These are phyloP conservation scores for Fusarium liriodendri DNA, from an alignment of 2,329 filamentous ascomycete species.

Conservation along the genomic window DNA sequence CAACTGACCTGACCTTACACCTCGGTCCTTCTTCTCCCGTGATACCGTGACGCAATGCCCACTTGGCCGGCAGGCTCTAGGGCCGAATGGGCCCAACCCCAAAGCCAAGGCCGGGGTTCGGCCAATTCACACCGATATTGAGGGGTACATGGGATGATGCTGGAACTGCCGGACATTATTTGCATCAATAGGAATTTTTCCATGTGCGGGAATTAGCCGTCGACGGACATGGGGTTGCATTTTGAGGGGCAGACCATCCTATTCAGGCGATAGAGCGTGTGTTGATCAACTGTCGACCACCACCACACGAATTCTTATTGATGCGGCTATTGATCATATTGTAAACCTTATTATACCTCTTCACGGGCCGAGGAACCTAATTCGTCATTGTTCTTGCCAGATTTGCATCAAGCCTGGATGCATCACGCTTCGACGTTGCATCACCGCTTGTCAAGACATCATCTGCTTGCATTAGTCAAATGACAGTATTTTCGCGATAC, in stretches of 20 bases:
- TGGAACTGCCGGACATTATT: slow-evolving; percentile 13
- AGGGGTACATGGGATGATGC: slow-evolving; percentile 28
- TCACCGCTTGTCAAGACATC: background rate
- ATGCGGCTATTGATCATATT: slow-evolving; percentile 21
- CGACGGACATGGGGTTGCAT: slow-evolving; percentile 14
- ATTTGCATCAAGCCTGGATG: background rate
- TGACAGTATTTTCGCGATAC: background rate
- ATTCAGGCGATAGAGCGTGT: slow-evolving; percentile 10
- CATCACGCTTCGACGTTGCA: background rate
- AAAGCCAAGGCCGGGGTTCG: slow-evolving; percentile 18
- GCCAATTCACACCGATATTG: slow-evolving; percentile 27
- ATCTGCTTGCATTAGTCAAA: background rate
- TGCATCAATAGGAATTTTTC: slow-evolving; percentile 35
- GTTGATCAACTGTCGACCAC: slow-evolving; percentile 14
- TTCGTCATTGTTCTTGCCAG: background rate
- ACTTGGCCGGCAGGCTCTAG: background rate
- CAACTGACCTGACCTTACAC: background rate
- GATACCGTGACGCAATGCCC: slow-evolving; percentile 22
- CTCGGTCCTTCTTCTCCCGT: slow-evolving; percentile 17
- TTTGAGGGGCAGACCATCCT: slow-evolving; percentile 3
- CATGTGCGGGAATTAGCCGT: slow-evolving; percentile 16
- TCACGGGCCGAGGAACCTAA: background rate
- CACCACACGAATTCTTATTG: slow-evolving; percentile 31
- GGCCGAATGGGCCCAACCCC: slow-evolving; percentile 21
- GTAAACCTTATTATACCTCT: background rate